A percentile compares a stretch with the other conserved stretches of the same genome.
Conservation (phyloP, 257 asterid species). For the Forsythia suspensa region DNA sequence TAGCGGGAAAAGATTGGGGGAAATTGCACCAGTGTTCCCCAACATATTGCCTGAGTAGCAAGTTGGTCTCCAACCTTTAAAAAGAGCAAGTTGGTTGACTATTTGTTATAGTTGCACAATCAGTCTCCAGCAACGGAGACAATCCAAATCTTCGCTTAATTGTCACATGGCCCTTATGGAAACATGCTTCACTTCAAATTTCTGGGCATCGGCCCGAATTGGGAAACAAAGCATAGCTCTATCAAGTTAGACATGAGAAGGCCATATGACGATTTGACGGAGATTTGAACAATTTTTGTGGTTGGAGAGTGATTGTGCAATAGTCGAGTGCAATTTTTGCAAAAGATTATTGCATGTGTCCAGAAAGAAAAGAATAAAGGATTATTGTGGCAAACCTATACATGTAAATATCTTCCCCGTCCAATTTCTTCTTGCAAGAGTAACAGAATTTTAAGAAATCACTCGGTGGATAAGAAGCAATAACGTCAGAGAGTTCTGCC, state of each 20-base stretch:
- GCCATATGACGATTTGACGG: neutral
- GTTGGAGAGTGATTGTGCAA: neutral
- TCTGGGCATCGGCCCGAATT: neutral
- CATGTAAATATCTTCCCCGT: conserved; percentile 87
- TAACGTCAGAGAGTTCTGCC: conserved; percentile 24
- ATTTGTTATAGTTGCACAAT: neutral
- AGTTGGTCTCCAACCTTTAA: neutral
- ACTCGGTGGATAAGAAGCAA: conserved; percentile 36
- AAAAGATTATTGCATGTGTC: neutral
- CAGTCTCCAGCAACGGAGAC: neutral
- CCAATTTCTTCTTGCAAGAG: conserved; percentile 75
- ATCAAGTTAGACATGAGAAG: neutral
- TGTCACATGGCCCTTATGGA: neutral
- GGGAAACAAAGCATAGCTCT: neutral
- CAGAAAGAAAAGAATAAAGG: conserved; percentile 18
- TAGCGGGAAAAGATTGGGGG: neutral
- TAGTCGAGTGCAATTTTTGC: neutral
- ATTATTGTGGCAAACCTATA: conserved; percentile 55
- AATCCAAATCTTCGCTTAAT: neutral
- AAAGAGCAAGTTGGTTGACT: neutral
- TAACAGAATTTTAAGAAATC: conserved; percentile 75
- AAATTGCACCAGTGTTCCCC: neutral
- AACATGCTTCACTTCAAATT: neutral
- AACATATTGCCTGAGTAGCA: neutral
- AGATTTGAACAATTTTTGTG: neutral